Conservation (phyloP, 225 moss, liverwort and hornwort genomes). For the Ulota crispa region DNA sequence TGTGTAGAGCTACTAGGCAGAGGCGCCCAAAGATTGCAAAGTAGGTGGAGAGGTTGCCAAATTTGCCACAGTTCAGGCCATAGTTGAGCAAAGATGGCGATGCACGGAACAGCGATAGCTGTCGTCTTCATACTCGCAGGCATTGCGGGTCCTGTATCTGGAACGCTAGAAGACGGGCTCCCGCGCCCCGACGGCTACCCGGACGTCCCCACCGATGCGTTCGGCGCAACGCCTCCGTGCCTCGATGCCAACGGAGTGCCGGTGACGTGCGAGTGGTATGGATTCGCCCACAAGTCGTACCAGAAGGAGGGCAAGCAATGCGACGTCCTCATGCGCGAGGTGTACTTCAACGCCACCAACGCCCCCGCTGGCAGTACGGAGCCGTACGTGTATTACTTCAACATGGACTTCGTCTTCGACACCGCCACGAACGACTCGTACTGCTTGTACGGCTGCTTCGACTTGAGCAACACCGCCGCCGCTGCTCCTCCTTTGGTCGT, state of each 20-base stretch:
- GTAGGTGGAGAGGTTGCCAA: too few species aligned
- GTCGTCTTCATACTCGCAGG: not conserved
- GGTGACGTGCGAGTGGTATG: conserved; percentile 22
- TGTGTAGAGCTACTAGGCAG: too few species aligned
- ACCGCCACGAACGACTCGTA: not conserved
- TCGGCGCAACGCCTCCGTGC: not conserved
- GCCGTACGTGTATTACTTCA: not conserved
- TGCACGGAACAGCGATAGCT: not conserved
- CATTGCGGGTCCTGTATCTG: not conserved
- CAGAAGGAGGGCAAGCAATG: accelerated
- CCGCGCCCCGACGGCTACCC: not conserved
- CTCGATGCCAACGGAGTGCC: too few species aligned
- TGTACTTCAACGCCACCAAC: not conserved
- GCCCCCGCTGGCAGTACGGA: accelerated
- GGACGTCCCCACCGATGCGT: not conserved
- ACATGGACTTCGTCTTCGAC: not conserved
- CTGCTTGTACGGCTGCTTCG: conserved; percentile 23
- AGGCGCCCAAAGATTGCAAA: not conserved
- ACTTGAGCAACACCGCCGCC: not conserved
- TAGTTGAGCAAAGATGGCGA: not conserved
- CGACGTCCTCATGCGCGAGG: not conserved
- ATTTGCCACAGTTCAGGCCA: not conserved
- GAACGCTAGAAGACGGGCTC: not conserved
- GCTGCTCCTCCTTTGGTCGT: not conserved
- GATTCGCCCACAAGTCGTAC: not conserved